These are phyloP conservation scores for Kurtzmaniella fragi DNA, from an alignment of 805 yeast genomes.

Conservation along the genomic window DNA sequence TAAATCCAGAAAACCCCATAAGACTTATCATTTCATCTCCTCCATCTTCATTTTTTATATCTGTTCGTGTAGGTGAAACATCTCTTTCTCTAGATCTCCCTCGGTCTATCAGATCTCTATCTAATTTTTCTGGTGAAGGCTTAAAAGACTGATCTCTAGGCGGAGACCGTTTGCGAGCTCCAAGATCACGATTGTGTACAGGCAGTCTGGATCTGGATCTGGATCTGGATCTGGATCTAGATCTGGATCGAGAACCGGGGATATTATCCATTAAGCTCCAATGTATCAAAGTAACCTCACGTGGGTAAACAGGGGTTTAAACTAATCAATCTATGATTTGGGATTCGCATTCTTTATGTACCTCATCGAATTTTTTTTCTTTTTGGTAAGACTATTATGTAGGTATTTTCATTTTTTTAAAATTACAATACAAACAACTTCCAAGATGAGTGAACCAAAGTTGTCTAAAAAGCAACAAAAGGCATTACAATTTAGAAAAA, in stretches of 20 bases:
- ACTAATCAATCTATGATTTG: too few species aligned
- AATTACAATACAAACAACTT: not conserved
- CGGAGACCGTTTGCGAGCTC: not conserved
- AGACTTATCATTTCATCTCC: slow-evolving; percentile 33
- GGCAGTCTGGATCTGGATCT: slow-evolving; percentile 19
- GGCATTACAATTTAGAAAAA: slow-evolving; percentile 52
- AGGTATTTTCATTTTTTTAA: too few species aligned
- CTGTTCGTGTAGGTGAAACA: not conserved
- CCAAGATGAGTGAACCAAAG: slow-evolving; percentile 23
- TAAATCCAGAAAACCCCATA: slow-evolving; percentile 58
- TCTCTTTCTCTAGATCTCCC: slow-evolving; percentile 20
- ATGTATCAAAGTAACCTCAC: too few species aligned
- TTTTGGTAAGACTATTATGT: too few species aligned
- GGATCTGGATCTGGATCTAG: slow-evolving; percentile 2
- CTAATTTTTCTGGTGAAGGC: slow-evolving; percentile 10
- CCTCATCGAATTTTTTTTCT: too few species aligned
- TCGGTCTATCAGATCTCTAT: slow-evolving; percentile 13
- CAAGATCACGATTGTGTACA: not conserved
- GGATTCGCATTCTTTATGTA: too few species aligned
- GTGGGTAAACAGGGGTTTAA: too few species aligned
- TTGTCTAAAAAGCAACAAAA: slow-evolving; percentile 63
- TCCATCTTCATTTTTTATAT: slow-evolving; percentile 8
- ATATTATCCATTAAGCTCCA: too few species aligned
- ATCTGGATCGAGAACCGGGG: too few species aligned
- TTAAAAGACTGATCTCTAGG: slow-evolving; percentile 16